Percentiles rank a stretch among this genome's conserved stretches.
These are phyloP conservation scores for Aspergillus steynii DNA, from an alignment of 495 filamentous ascomycete genomes.

Conservation along the genomic window DNA sequence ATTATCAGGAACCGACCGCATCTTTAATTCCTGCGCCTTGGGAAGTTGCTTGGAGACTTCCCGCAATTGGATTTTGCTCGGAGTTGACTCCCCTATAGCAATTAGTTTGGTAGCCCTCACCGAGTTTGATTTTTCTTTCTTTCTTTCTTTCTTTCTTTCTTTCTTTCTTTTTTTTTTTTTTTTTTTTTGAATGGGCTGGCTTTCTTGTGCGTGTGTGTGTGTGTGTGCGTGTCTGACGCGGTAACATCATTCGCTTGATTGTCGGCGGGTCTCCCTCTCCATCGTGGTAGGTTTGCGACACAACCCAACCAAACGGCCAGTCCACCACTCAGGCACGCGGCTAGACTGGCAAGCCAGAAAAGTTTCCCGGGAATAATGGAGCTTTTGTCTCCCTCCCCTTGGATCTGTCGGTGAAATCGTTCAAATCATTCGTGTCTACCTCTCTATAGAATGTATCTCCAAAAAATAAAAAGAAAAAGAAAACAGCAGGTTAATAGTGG, in stretches of 20 bases:
- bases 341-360: not conserved
- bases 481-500: not conserved
- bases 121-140: too few relatives aligned
- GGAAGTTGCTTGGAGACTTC: too few relatives aligned
- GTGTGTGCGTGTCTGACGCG: not conserved
- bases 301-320: not conserved
- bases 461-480: not conserved
- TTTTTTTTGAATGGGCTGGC: too few relatives aligned
- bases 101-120: too few relatives aligned
- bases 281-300: not conserved
- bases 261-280: constrained; percentile 9
- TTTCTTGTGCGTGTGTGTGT: not conserved
- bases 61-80: too few relatives aligned
- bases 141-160: too few relatives aligned
- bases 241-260: not conserved
- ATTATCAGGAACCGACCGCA: constrained; percentile 21
- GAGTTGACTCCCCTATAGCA: too few relatives aligned
- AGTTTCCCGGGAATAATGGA: not conserved
- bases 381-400: not conserved
- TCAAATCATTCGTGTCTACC: not conserved
- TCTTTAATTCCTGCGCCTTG: constrained; percentile 2
- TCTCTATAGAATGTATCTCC: not conserved
- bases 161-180: too few relatives aligned
- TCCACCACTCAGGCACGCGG: constrained; percentile 2
- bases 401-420: not conserved